Evolutionary conservation across 2,329 filamentous ascomycete species (phyloP).

Genomic region (Botrytis squamosa): DNA sequence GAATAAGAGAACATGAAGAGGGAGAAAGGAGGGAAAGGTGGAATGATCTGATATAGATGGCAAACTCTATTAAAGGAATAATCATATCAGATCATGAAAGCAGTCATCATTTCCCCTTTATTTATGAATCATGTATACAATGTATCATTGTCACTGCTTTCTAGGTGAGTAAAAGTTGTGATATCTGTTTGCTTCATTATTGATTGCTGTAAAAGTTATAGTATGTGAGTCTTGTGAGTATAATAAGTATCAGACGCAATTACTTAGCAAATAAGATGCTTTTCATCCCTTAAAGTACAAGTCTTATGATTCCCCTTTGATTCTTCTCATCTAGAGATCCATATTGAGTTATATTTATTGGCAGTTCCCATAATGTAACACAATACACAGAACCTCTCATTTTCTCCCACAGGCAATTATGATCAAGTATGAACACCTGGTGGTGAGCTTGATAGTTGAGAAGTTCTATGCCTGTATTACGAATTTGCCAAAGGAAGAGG

Average conservation of each 20-base stretch:
- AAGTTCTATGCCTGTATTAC: not conserved
- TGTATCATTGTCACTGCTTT: not conserved
- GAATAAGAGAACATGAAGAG: not conserved
- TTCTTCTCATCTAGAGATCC: not conserved
- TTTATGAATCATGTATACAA: not conserved
- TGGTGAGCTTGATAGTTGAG: not conserved
- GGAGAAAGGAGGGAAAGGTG: not conserved
- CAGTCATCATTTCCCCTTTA: not conserved
- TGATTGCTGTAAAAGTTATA: not conserved
- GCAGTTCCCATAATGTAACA: conserved; percentile 6
- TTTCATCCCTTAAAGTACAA: not conserved
- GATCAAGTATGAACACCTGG: not conserved
- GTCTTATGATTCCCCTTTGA: not conserved
- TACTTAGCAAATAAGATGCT: not conserved
- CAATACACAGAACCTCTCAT: not conserved
- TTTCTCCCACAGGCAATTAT: not conserved
- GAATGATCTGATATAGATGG: not conserved
- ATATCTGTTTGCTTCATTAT: not conserved
- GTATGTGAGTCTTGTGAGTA: not conserved
- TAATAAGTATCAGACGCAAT: not conserved
- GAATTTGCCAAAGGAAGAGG: not conserved
- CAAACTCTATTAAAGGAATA: not conserved
- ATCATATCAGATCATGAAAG: not conserved
- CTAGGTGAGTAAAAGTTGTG: not conserved
- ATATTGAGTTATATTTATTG: not conserved